Evolutionary conservation across 139 green algal species (phyloP).

Genomic region (Ulvella scutata): DNA sequence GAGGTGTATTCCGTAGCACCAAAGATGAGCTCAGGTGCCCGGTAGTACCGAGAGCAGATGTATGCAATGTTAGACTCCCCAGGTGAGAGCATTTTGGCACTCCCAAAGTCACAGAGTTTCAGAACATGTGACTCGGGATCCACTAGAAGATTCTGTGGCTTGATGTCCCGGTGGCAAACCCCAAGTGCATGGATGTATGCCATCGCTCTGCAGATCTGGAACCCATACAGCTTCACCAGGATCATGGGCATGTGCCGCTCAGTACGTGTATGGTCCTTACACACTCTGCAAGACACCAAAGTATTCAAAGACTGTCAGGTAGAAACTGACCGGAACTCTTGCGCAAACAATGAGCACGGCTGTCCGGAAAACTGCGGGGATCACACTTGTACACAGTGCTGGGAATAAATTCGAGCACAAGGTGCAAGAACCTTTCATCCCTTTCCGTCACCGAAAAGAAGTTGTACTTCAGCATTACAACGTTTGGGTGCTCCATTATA

Average conservation of each 20-base stretch:
- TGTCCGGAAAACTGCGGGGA: too few species aligned
- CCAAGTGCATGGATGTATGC: conserved; percentile 63
- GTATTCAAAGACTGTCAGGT: too few species aligned
- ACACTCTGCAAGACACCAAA: conserved; percentile 41
- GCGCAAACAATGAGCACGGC: too few species aligned
- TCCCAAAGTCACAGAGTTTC: conserved; percentile 98
- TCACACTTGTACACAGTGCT: conserved; percentile 61
- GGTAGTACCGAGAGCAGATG: conserved; percentile 95
- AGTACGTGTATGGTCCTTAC: conserved; percentile 90
- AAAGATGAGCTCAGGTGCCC: conserved; percentile 98
- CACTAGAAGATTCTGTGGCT: conserved; percentile 91
- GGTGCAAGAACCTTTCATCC: conserved; percentile 88
- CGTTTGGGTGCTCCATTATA: conserved; percentile 89
- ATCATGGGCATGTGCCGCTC: conserved; percentile 83
- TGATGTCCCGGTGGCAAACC: conserved; percentile 93
- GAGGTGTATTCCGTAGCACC: conserved; percentile 94
- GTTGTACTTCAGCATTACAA: conserved; percentile 93
- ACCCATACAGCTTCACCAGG: conserved; percentile 91
- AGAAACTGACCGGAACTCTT: too few species aligned
- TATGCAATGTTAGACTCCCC: conserved; percentile 99
- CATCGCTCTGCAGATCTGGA: conserved; percentile 81
- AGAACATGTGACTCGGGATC: conserved; percentile 83
- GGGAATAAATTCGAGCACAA: conserved; percentile 97
- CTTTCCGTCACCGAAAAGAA: conserved; percentile 81
- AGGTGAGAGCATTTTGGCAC: conserved; percentile 79